Conservation (phyloP, 1,284 basidiomycete species). For the Entoloma clypeatum region DNA sequence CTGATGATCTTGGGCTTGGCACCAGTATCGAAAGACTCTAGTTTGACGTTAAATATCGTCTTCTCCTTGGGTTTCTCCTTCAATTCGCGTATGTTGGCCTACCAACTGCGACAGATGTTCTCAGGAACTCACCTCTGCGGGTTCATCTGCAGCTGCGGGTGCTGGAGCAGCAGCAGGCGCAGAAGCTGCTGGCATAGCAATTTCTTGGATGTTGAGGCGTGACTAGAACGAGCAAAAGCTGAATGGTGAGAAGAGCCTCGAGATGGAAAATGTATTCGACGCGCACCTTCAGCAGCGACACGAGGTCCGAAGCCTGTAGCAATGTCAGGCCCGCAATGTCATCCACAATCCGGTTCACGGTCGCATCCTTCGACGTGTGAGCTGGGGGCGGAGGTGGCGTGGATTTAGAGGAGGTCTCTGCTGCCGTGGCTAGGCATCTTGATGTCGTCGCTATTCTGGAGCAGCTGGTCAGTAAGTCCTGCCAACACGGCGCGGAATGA, state of each 20-base stretch:
- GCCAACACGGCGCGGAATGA: slow-evolving; percentile 15
- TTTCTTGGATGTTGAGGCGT: slow-evolving; percentile 96
- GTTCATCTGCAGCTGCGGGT: slow-evolving; percentile 57
- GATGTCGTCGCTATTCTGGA: slow-evolving; percentile 32
- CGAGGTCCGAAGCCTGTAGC: slow-evolving; percentile 96
- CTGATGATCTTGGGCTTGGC: slow-evolving; percentile 97
- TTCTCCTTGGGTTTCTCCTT: slow-evolving; percentile 99
- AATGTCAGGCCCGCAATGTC: slow-evolving; percentile 90
- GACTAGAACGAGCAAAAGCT: slow-evolving; percentile 47
- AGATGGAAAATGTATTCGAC: background rate
- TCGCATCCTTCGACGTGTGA: slow-evolving; percentile 51
- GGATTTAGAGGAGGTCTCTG: slow-evolving; percentile 41
- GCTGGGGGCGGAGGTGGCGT: slow-evolving; percentile 40
- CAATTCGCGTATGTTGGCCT: slow-evolving; percentile 9
- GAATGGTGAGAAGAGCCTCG: slow-evolving; percentile 3
- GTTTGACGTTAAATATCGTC: slow-evolving; percentile 93
- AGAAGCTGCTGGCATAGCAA: slow-evolving; percentile 86
- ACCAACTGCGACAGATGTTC: background rate
- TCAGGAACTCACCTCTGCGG: slow-evolving; percentile 51
- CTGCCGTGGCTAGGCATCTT: slow-evolving; percentile 47
- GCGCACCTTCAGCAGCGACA: slow-evolving; percentile 83
- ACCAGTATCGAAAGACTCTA: slow-evolving; percentile 87
- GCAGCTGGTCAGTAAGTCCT: slow-evolving; percentile 29
- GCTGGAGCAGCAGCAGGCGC: slow-evolving; percentile 56
- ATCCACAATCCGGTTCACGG: slow-evolving; percentile 85